Evolutionary conservation across 1,139 yeast genomes (phyloP).

Genomic region (Kodamaea plutei): DNA sequence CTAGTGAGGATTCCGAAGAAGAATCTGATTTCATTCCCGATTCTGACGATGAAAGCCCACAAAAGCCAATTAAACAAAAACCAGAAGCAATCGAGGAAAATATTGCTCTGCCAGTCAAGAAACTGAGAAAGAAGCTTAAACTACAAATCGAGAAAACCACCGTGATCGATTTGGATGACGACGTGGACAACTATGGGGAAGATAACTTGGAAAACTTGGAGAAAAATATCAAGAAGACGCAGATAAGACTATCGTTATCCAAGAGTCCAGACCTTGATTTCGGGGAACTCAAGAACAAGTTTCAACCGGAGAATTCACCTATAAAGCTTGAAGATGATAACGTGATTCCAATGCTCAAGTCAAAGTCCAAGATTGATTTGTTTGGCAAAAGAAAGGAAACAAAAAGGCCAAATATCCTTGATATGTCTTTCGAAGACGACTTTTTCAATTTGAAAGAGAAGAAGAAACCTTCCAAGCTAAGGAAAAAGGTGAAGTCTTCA

Average conservation of each 20-base stretch:
- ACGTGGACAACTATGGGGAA: slow-evolving; percentile 37
- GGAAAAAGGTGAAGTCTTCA: too few relatives aligned
- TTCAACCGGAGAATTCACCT: slow-evolving; percentile 9
- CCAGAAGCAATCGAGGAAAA: slow-evolving; percentile 2
- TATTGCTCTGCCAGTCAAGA: slow-evolving; percentile 1
- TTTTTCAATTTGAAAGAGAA: slow-evolving; percentile 6
- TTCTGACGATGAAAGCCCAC: slow-evolving; percentile 4
- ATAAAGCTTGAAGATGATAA: slow-evolving; percentile 11
- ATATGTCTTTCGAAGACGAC: slow-evolving; percentile 16
- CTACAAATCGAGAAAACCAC: slow-evolving; percentile 9
- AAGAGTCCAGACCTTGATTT: background rate
- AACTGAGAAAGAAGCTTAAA: slow-evolving; percentile 14
- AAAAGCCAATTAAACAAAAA: slow-evolving; percentile 2
- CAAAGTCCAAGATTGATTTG: slow-evolving; percentile 3
- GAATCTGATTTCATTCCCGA: slow-evolving; percentile 5
- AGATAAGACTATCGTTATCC: background rate
- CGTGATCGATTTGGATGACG: slow-evolving; percentile 17
- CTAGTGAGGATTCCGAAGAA: too few relatives aligned
- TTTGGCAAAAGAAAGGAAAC: slow-evolving; percentile 2
- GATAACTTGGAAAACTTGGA: slow-evolving; percentile 27
- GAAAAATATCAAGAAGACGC: slow-evolving; percentile 11
- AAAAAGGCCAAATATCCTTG: slow-evolving; percentile 13
- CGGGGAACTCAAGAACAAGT: background rate
- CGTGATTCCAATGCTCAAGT: slow-evolving; percentile 2
- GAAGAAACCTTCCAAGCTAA: background rate